Evolutionary conservation across 1,284 basidiomycete species (phyloP), one percentile per base, ranked within the genome.

Genomic region (Sporisorium exsertum): DNA sequence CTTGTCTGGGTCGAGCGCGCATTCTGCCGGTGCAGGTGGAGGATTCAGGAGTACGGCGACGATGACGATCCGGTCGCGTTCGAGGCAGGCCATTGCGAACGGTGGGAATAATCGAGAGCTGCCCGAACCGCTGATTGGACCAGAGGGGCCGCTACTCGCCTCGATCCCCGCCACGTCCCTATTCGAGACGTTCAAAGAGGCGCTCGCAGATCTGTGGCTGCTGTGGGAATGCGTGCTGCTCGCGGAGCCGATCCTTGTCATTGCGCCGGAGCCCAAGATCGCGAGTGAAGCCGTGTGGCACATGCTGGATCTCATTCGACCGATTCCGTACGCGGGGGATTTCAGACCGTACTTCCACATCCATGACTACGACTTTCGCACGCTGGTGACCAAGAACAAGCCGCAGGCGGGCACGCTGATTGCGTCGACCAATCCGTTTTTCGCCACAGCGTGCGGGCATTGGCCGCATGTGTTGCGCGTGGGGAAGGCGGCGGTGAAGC

Each of bases 261-360:
- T 93, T 73, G 93, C 92, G 2, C 87, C 90, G 0, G 94, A 94
- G 63, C 83, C 70, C 91, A 95, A 81, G 91, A 92, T 40, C 88
- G 96, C 20, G 93, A 94, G 93, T 94, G 94, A 94, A 86, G 80
- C 82, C 0, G 81, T 86, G 16, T 84, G 83, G 78, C 83, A 84
- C 37, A 77, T 98, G 46, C 89, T 93, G 29, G 94, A 97, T 84
- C 87, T 98, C 2, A 85, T 97, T 12, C 90, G 93, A 32, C 96
- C 96, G 1, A 93, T 97, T 29, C 94, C 94, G 0, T 88, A 93
- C 20, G 91, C 92, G 0, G 91, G 91, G 3, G 95, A 98, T 83
- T 91, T 94, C 79, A 89, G 95, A 9, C 96, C 95, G 0, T 98
- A 96, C 85, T 93, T 98, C 78, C 97, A 95, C 18, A 95, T 98